Conservation (phyloP, 2,329 filamentous ascomycete genomes). For the Trichoderma sp. region DNA sequence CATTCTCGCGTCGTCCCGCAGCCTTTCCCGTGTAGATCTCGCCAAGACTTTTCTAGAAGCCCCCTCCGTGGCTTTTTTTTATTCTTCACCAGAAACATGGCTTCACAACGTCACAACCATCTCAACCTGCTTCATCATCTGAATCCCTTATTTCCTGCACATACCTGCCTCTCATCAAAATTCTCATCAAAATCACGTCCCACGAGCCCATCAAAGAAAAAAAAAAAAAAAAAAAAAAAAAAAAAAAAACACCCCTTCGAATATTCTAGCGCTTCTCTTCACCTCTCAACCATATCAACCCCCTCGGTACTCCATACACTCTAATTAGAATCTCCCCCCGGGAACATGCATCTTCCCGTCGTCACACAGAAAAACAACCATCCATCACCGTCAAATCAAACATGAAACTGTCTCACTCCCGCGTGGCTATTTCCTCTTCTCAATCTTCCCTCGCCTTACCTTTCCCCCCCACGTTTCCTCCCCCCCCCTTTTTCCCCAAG, state of each 20-base stretch:
- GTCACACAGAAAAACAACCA: neutral
- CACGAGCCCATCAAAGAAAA: neutral
- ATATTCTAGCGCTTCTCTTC: neutral
- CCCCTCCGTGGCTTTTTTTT: neutral
- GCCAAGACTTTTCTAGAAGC: neutral
- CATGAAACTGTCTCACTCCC: conserved; percentile 2
- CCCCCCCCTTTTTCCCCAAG: neutral
- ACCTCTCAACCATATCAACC: no score
- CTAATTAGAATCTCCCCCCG: neutral
- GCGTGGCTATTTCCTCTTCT: neutral
- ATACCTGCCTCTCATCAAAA: neutral
- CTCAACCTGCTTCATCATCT: neutral
- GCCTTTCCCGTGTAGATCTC: neutral
- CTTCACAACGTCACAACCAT: neutral
- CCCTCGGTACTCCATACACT: neutral
- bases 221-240: no score
- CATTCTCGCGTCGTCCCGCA: neutral
- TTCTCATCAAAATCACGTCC: neutral
- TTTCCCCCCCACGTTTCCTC: neutral
- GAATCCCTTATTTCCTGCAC: neutral
- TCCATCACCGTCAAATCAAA: neutral
- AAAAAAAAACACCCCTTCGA: neutral
- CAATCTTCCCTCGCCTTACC: neutral
- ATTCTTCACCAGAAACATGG: neutral
- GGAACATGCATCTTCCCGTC: neutral